Conservation (phyloP, 2,329 filamentous ascomycete genomes). For the Stemphylium beticola region DNA sequence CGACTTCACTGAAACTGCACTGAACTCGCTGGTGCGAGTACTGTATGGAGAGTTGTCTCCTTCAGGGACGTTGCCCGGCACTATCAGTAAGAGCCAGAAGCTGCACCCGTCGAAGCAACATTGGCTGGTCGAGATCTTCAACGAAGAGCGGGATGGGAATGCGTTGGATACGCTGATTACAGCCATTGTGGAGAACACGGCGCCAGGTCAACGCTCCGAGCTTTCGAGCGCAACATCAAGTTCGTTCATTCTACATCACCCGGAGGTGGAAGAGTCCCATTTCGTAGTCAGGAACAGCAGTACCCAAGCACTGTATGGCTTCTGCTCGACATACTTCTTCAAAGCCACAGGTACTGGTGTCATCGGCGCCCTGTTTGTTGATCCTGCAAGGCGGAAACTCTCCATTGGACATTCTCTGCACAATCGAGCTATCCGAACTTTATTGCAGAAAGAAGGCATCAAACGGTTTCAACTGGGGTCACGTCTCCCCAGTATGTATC, state of each 20-base stretch:
- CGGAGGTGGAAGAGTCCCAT: constrained; percentile 78
- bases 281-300: constrained; percentile 94
- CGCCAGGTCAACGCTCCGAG: constrained; percentile 71
- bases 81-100: constrained; percentile 85
- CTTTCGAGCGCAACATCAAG: constrained; percentile 72
- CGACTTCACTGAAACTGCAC: constrained; percentile 91
- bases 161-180: constrained; percentile 78
- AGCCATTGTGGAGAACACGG: constrained; percentile 69
- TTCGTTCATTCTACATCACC: constrained; percentile 76
- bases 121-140: constrained; percentile 92
- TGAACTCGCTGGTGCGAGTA: constrained; percentile 82
- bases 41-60: constrained; percentile 76
- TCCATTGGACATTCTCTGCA: constrained; percentile 92
- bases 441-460: constrained; percentile 73
- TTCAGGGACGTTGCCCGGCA: constrained; percentile 67
- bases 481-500: constrained; percentile 81
- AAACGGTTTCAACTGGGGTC: constrained; percentile 83
- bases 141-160: constrained; percentile 75
- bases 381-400: constrained; percentile 82
- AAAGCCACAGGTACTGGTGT: constrained; percentile 73
- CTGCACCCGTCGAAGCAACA: constrained; percentile 87
- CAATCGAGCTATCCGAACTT: constrained; percentile 77
- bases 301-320: constrained; percentile 88
- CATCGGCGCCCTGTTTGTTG: constrained; percentile 87
- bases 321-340: constrained; percentile 86